Evolutionary conservation across 331 rosid species (phyloP).

Genomic region (Ulmus americana): DNA sequence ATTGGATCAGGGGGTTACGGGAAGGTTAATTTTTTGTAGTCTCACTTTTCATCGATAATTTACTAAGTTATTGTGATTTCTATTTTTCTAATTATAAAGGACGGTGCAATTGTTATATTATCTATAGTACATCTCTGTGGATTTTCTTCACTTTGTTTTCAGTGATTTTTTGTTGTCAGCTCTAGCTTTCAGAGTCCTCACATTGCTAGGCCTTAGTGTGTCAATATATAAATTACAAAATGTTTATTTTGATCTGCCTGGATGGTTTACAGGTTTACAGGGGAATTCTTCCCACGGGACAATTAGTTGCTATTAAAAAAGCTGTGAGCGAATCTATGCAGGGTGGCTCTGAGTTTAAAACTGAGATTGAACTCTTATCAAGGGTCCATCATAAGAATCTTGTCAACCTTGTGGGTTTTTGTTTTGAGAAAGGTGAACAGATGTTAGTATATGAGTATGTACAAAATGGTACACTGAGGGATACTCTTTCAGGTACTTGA

Average conservation of each 20-base stretch:
- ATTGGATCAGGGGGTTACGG: slow-evolving; percentile 88
- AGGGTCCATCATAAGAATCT: slow-evolving; percentile 51
- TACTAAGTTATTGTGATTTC: too few species aligned
- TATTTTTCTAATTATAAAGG: too few species aligned
- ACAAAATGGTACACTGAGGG: slow-evolving; percentile 47
- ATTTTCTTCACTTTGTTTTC: too few species aligned
- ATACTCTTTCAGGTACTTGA: slow-evolving; percentile 18
- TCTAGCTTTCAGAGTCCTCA: too few species aligned
- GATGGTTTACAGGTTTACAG: slow-evolving; percentile 45
- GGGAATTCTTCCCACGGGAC: slow-evolving; percentile 51
- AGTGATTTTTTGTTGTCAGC: too few species aligned
- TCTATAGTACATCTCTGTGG: too few species aligned
- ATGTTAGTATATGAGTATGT: slow-evolving; percentile 53
- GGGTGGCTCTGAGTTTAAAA: slow-evolving; percentile 29
- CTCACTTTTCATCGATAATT: too few species aligned
- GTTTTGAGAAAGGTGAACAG: slow-evolving; percentile 52
- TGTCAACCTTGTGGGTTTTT: slow-evolving; percentile 48
- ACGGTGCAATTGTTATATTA: too few species aligned
- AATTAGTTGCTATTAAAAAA: slow-evolving; percentile 52
- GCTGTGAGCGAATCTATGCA: slow-evolving; percentile 48
- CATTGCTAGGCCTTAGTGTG: too few species aligned
- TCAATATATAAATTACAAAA: neutral
- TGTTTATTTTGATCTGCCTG: neutral
- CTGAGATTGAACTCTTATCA: slow-evolving; percentile 58
- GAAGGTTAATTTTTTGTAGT: slow-evolving; percentile 37